Percentiles rank a stretch among this genome's conserved stretches.
Evolutionary conservation across 441 rosid genomes (phyloP).

Genomic region (Daphne laureola): DNA sequence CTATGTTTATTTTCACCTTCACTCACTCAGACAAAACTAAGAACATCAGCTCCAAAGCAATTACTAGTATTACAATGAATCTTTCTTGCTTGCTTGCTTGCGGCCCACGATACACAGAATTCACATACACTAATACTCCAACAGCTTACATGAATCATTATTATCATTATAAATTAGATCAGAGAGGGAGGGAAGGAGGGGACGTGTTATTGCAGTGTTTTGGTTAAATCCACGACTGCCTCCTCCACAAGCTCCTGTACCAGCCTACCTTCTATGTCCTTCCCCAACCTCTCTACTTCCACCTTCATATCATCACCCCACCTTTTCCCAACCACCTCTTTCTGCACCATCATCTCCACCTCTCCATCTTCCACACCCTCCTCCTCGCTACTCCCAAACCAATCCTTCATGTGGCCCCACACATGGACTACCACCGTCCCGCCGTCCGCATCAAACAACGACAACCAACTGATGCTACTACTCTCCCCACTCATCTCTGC

Average conservation of each 20-base stretch:
- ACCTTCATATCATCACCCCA: slow-evolving; percentile 42
- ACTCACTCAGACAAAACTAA: no score
- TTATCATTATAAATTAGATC: no score
- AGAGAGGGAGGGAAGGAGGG: no score
- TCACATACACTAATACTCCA: no score
- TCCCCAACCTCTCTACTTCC: slow-evolving; percentile 43
- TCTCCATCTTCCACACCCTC: slow-evolving; percentile 34
- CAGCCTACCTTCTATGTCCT: slow-evolving; percentile 48
- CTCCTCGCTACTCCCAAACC: slow-evolving; percentile 36
- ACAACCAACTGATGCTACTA: slow-evolving; percentile 8
- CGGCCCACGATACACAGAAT: no score
- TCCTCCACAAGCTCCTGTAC: slow-evolving; percentile 66
- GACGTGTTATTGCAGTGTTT: not conserved
- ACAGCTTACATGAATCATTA: no score
- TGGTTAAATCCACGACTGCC: slow-evolving; percentile 45
- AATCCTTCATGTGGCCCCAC: slow-evolving; percentile 55
- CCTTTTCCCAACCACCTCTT: slow-evolving; percentile 54
- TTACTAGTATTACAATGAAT: no score
- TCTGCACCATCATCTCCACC: slow-evolving; percentile 49
- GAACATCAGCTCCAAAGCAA: no score
- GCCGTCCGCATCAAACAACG: slow-evolving; percentile 10
- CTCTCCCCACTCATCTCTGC: slow-evolving; percentile 25
- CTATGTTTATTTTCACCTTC: no score
- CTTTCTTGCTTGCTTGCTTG: no score
- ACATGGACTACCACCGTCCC: slow-evolving; percentile 35